Conservation (phyloP, 2,329 filamentous ascomycete genomes). For the Colletotrichum sp. region DNA sequence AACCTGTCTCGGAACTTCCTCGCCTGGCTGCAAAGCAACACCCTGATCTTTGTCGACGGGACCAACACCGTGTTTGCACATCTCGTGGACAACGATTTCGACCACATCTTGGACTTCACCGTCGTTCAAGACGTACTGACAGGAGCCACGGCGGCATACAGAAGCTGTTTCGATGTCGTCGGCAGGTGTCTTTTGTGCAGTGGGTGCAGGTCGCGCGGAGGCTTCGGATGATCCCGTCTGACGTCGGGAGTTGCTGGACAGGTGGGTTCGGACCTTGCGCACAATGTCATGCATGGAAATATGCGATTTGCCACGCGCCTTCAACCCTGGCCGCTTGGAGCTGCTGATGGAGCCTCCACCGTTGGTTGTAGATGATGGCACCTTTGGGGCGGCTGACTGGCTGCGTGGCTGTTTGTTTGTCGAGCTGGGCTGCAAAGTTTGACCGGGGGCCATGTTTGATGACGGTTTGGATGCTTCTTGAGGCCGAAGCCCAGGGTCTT, state of each 20-base stretch:
- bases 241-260: background rate
- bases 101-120: conserved; percentile 3
- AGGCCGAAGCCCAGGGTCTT: background rate
- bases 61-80: background rate
- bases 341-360: background rate
- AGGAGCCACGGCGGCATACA: background rate
- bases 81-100: conserved; percentile 1
- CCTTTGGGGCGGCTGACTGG: background rate
- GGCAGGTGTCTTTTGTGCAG: background rate
- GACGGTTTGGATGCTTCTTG: background rate
- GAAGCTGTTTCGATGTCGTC: background rate
- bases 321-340: background rate
- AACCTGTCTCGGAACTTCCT: background rate
- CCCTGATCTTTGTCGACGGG: background rate
- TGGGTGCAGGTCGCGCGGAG: background rate
- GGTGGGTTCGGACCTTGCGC: background rate
- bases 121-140: conserved; percentile 3
- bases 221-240: background rate
- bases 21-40: background rate
- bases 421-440: background rate
- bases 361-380: background rate
- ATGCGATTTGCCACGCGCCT: background rate
- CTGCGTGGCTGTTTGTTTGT: background rate
- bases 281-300: background rate
- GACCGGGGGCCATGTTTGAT: background rate